Base-by-base conservation (phyloP, 176 grass and related monocot genomes). In the Thalia dealbata region DNA sequence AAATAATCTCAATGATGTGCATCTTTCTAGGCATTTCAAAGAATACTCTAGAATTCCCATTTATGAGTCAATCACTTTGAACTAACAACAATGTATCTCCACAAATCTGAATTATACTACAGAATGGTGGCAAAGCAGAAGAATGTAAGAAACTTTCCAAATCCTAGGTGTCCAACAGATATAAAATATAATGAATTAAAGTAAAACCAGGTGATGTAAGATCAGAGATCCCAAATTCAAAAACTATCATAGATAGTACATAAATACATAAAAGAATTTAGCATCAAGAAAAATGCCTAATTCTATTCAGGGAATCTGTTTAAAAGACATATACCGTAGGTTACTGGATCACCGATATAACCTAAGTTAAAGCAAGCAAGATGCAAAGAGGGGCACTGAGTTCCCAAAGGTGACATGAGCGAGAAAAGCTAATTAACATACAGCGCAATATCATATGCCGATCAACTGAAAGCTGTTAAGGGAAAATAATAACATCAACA, bases 21-120 rank as follows among this genome's bases (percentile, higher is more conserved):
- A 75, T 60, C 27, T 61, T 38, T 62, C 50, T 45, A 87, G 84
- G 29, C n/a, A 60, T 76, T 73, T 73, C 41, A 75, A 46, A 75
- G 41, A 27, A 58, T 45, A 45, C 22, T 75, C 73, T 44, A 63
- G 10, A 46, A 46, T 45, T 62, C 3, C 73, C 21, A 28, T 38
- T 25, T 21, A 21, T n/a, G 13, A 72, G 13, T 75, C 56, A 29
- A 25, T 44, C 13, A 26, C 14, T 62, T 45, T 61, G 10, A 44
- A 18, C 25, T 43, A 35, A 46, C 35, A 19, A 7, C 72, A 61
- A 19, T 26, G 29, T 14, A 63, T 62, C 73, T 62, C 14, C 22
- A 45, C 8, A 62, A 58, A 58, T 6, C 54, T 58, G 0, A 58
- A n/a, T n/a, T 58, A 58, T n/a, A n/a, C 52, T 58, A 58, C 21